Conservation (phyloP, 2,329 filamentous ascomycete genomes). For the Trichoderma afroharzianum region DNA sequence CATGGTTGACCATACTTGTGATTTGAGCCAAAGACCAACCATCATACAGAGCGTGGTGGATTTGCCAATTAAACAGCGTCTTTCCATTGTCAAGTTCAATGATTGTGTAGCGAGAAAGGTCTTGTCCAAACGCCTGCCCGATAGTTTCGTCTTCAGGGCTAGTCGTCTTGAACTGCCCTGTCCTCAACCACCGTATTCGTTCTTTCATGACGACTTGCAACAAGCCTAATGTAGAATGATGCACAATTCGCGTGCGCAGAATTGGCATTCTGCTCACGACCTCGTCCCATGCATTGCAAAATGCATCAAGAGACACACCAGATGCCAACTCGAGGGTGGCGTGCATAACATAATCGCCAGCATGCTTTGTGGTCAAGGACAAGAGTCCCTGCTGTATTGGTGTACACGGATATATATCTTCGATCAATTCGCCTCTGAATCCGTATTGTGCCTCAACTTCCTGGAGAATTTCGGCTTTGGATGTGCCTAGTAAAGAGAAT, state of each 20-base stretch:
- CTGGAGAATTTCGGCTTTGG: no score
- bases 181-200: no score
- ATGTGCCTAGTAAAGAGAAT: no score
- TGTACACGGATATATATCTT: conserved; percentile 36
- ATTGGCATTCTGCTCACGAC: conserved; percentile 25
- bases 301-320: background rate
- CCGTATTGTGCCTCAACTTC: no score
- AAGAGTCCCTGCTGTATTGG: conserved; percentile 36
- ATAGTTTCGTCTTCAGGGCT: conserved; percentile 36
- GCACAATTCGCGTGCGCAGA: conserved; percentile 44
- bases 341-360: conserved; percentile 22
- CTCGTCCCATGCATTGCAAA: conserved; percentile 17
- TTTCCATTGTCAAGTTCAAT: conserved; percentile 30
- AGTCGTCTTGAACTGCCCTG: conserved; percentile 29
- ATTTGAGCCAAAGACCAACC: conserved; percentile 42
- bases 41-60: conserved; percentile 52
- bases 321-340: conserved; percentile 13
- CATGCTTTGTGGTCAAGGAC: conserved; percentile 24
- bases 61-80: conserved; percentile 39
- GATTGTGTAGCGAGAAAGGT: conserved; percentile 40
- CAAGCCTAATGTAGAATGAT: conserved; percentile 36
- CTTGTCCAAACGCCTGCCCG: conserved; percentile 36
- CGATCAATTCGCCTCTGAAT: conserved; percentile 14
- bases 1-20: conserved; percentile 28
- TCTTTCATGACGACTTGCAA: no score